Evolutionary conservation across 2,329 filamentous ascomycete species (phyloP).

Genomic region (Stemphylium lycopersici): DNA sequence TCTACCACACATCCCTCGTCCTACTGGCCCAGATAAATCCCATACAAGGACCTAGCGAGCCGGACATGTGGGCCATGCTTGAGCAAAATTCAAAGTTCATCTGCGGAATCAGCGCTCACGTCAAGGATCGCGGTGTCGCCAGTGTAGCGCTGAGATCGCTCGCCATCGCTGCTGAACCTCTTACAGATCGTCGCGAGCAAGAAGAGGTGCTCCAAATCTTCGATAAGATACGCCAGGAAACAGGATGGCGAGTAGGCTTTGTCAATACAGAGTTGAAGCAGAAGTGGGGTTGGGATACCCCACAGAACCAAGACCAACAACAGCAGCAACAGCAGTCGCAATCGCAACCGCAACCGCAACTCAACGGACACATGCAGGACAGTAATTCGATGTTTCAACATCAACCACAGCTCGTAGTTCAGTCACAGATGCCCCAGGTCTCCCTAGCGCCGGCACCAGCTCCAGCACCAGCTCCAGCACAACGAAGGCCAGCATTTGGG

Average conservation of each 20-base stretch:
- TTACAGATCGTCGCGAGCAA: constrained; percentile 74
- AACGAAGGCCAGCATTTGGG: constrained; percentile 56
- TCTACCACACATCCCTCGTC: constrained; percentile 87
- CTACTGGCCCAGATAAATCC: constrained; percentile 83
- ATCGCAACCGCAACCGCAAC: constrained; percentile 27
- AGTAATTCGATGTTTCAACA: constrained; percentile 19
- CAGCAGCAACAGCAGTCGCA: constrained; percentile 27
- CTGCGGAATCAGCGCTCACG: constrained; percentile 87
- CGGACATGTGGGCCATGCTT: constrained; percentile 73
- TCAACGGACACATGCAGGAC: constrained; percentile 23
- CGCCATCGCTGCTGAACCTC: constrained; percentile 74
- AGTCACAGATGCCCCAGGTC: constrained; percentile 29
- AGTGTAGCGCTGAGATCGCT: constrained; percentile 80
- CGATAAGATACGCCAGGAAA: constrained; percentile 74
- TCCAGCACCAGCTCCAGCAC: constrained; percentile 15
- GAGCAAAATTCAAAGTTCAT: constrained; percentile 80
- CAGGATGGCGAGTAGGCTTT: constrained; percentile 77
- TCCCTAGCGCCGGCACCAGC: constrained; percentile 22
- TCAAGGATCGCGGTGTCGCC: constrained; percentile 78
- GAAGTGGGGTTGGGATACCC: constrained; percentile 73
- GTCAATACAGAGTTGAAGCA: constrained; percentile 75
- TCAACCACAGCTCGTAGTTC: constrained; percentile 22
- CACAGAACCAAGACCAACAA: constrained; percentile 49
- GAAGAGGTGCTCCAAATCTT: constrained; percentile 81
- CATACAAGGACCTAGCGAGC: constrained; percentile 62